Base-by-base conservation (phyloP, 345 rosid species). In the Bruguiera sexangula region DNA sequence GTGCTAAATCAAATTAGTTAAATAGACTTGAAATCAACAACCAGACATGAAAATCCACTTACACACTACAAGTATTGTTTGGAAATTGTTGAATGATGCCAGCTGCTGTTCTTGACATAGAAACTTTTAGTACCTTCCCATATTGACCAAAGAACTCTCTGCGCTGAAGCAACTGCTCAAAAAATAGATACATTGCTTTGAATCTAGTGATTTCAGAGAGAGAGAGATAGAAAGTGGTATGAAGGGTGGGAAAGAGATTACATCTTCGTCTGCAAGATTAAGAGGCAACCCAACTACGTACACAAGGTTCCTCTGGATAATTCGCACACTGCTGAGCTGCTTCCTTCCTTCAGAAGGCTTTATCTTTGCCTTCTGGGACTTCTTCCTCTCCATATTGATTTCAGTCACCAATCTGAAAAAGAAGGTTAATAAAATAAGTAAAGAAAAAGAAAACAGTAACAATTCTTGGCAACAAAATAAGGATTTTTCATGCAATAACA, bases 61-160 rank as follows among this genome's bases (percentile, higher is more conserved):
- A 91, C 96, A 93, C 97, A 83, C 97, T 85, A 80, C 98, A 93
- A 73, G 94, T 89, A 76, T 78, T 91, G 83, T 91, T 93, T 52
- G 98, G 88, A 73, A 87, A 89, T 65, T 87, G 97, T 75, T 89
- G 94, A 75, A 91, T 81, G 30, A 85, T 83, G 69, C 98, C 98
- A 63, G 94, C 53, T 67, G 97, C 83, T n/a, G 96, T 88, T n/a
- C 91, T 89, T 53, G 97, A 89, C 94, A 91, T 83, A 22, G 98
- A 91, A n/a, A 91, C 97, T 78, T 90, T 93, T 29, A 84, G 74
- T 62, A 91, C 98, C 79, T 89, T 93, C 69, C 98, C 98, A 75
- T 93, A 93, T 69, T 87, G 98, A 58, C 91, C 89, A 79, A 93
- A 93, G 74, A 87, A 91, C 63, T 93, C 97, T 80, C 68, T 88